Percentiles rank a stretch among this genome's conserved stretches.
phyloP scores from a whole-genome alignment of 2,329 filamentous ascomycete genomes.

The Claviceps arundinis region DNA sequence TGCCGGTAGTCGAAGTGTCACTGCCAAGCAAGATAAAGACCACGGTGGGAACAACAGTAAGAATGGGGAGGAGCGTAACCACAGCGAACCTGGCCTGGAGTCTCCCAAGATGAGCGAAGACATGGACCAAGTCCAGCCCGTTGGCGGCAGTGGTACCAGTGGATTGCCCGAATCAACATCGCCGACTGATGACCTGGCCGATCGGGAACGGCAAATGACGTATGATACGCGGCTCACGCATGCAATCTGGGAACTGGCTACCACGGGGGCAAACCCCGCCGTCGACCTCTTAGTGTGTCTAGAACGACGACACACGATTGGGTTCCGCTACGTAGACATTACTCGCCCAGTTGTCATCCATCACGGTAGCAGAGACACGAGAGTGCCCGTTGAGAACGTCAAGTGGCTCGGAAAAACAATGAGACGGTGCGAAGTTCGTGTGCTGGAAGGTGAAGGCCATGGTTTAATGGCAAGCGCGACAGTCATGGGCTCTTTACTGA shows the following conservation, averaged over 20 bases:
- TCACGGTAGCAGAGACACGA: conserved; percentile 78
- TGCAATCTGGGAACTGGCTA: conserved; percentile 88
- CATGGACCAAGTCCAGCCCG: conserved; percentile 33
- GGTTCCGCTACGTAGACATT: conserved; percentile 95
- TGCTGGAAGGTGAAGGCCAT: conserved; percentile 85
- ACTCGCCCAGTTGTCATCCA: conserved; percentile 84
- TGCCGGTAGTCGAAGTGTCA: conserved; percentile 22
- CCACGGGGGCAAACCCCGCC: conserved; percentile 81
- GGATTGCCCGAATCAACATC: conserved; percentile 30
- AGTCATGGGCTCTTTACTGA: conserved; percentile 89
- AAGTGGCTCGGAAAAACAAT: conserved; percentile 90
- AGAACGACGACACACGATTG: conserved; percentile 80
- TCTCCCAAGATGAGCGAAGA: conserved; percentile 27
- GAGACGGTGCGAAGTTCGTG: conserved; percentile 80
- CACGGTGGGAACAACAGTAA: conserved; percentile 23
- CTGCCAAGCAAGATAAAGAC: conserved; percentile 35
- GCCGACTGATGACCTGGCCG: conserved; percentile 47
- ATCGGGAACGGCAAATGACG: conserved; percentile 56
- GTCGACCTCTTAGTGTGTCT: conserved; percentile 87
- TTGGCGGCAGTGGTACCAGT: conserved; percentile 10
- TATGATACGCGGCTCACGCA: conserved; percentile 84
- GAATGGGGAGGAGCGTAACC: conserved; percentile 11
- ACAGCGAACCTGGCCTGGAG: conserved; percentile 11
- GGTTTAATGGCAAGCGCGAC: conserved; percentile 87
- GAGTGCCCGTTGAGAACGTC: conserved; percentile 91